Evolutionary conservation across 1,284 basidiomycete species (phyloP), one percentile per base, ranked within the genome.

Genomic region (Apiotrichum mycotoxinovorans): DNA sequence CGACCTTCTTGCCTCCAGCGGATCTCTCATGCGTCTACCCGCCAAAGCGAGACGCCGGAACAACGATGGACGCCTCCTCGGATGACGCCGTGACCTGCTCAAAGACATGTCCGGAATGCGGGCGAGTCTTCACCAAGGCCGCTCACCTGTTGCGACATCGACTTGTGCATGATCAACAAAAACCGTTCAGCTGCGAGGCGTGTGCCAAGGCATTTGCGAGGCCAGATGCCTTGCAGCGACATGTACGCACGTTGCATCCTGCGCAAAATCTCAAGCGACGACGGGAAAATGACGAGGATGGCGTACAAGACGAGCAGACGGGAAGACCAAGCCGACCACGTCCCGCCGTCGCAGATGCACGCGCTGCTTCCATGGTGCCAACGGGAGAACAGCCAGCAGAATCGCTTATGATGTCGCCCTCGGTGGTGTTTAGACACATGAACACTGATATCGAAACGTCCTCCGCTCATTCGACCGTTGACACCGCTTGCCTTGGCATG

Each of bases 131-230:
- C 53, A 38, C 41, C 5, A 59, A 59, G 34, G 49, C 57, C 0
- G 57, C 57, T 2, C 57, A 59, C 41, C 35, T 59, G 4, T 50
- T 52, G 0, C 57, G 57, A 4, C 57, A 59, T 27, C n/a, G 15
- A 17, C 30, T 49, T 14, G 51, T 53, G 20, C 57, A 59, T 41
- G 41, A 23, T 8, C 37, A 52, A 20, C 50, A 59, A 15, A 55
- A 54, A 30, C 57, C 57, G 11, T 59, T 55, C 23, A 12, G 9
- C 25, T 59, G 57, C 50, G 25, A 37, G 1, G 27, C 40, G 1
- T 59, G 57, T 26, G 18, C 18, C 44, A 52, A 50, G 49, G 34
- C 53, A 2, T 59, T 59, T 33, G 50, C 40, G 0, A 49, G 57
- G 0, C 51, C 50, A 9, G 57, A 59, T n/a, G 47, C 57, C 2